phyloP scores from a whole-genome alignment of 2,329 filamentous ascomycete species.

The Zarea fungicola region DNA sequence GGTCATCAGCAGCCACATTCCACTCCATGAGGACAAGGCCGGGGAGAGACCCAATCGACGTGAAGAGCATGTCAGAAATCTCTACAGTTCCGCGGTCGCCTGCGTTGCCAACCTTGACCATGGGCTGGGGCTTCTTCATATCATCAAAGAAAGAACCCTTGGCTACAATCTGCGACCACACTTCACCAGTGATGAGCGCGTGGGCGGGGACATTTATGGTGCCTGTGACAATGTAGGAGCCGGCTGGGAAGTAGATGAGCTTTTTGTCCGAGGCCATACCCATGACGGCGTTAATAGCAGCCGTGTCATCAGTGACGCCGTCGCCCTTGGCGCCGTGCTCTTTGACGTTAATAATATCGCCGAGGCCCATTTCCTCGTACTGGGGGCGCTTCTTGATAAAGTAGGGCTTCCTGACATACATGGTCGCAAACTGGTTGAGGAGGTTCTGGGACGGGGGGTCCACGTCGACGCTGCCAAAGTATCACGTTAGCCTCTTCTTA shows the following conservation, averaged over 20 bases:
- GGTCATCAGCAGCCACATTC: conserved; percentile 54
- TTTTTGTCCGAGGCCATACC: conserved; percentile 1
- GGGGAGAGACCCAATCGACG: conserved; percentile 56
- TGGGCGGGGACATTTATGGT: conserved; percentile 50
- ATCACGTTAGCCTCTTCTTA: no score
- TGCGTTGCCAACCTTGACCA: conserved; percentile 59
- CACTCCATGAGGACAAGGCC: conserved; percentile 67
- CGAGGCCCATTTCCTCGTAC: conserved; percentile 30
- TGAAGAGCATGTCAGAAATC: conserved; percentile 64
- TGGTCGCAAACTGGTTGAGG: neutral
- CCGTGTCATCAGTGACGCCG: conserved; percentile 31
- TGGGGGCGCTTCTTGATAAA: conserved; percentile 27
- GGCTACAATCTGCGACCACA: conserved; percentile 63
- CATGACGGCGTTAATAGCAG: conserved; percentile 20
- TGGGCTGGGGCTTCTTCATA: conserved; percentile 54
- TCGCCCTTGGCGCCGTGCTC: conserved; percentile 36
- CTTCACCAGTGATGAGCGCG: conserved; percentile 62
- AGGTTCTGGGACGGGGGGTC: no score
- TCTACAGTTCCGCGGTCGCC: conserved; percentile 63
- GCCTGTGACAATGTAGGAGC: conserved; percentile 20
- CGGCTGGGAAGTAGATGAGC: conserved; percentile 23
- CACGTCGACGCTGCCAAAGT: no score
- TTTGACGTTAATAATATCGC: conserved; percentile 15
- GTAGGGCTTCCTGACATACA: neutral
- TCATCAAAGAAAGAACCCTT: conserved; percentile 54